phyloP scores from a whole-genome alignment of 2,329 filamentous ascomycete genomes.

The Trichoderma sp. region DNA sequence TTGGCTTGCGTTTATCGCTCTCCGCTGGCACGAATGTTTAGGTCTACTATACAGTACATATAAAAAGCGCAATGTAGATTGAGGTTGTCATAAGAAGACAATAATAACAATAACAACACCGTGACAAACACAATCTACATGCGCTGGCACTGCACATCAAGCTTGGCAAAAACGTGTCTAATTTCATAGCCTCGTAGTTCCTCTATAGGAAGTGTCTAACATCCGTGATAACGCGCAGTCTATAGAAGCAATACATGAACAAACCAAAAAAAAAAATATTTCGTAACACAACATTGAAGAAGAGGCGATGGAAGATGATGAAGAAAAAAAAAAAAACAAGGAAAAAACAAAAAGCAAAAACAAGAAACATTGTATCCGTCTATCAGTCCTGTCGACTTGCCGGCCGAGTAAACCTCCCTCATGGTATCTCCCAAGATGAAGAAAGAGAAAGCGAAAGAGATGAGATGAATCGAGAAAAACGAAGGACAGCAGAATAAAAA shows the following conservation, averaged over 20 bases:
- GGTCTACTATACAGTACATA: not conserved
- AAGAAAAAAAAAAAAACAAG: not conserved
- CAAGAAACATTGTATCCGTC: not conserved
- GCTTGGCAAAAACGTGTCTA: not conserved
- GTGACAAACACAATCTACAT: not conserved
- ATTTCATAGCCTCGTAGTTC: constrained; percentile 6
- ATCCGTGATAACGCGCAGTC: not conserved
- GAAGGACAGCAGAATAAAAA: not conserved
- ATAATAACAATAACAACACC: too few species aligned
- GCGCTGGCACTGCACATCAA: not conserved
- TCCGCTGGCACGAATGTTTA: too few species aligned
- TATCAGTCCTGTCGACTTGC: not conserved
- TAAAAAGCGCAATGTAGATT: not conserved
- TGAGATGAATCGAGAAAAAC: not conserved
- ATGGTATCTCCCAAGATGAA: constrained; percentile 6
- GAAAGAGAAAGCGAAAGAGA: not conserved
- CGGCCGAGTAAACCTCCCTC: not conserved
- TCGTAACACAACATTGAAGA: not conserved
- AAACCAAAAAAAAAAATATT: not conserved
- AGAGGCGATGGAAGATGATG: not conserved
- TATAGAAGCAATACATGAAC: not conserved
- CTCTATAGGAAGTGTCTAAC: constrained; percentile 4
- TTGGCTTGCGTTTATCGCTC: too few species aligned
- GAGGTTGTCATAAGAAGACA: not conserved
- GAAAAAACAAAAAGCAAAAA: not conserved